phyloP scores from a whole-genome alignment of 768 basidiomycete species.

The Guyanaporus albipodus region DNA sequence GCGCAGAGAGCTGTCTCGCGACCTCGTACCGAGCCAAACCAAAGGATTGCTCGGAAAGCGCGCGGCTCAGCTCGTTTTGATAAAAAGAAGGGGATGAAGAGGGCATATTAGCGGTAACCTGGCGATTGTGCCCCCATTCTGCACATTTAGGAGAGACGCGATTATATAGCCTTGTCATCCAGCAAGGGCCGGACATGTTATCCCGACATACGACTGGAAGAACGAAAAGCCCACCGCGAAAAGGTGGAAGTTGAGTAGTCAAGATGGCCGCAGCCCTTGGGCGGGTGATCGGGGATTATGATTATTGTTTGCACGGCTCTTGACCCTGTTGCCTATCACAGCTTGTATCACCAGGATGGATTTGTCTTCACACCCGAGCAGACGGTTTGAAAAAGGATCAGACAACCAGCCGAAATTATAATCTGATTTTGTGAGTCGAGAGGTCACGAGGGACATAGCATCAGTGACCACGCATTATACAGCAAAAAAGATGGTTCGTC shows the following conservation, averaged over 20 bases:
- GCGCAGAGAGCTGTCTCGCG: constrained; percentile 31
- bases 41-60: constrained; percentile 57
- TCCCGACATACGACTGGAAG: constrained; percentile 5
- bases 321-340: constrained; percentile 30
- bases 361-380: constrained; percentile 9
- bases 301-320: constrained; percentile 14
- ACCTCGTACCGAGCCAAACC: constrained; percentile 49
- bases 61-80: constrained; percentile 48
- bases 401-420: constrained; percentile 9
- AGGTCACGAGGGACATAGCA: constrained; percentile 13
- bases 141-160: constrained; percentile 6
- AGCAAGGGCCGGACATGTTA: constrained; percentile 27
- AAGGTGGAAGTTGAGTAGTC: constrained; percentile 9
- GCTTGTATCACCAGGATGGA: constrained; percentile 11
- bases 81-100: constrained; percentile 26
- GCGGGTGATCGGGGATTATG: constrained; percentile 19
- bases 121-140: constrained; percentile 19
- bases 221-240: constrained; percentile 11
- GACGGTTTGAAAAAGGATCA: constrained; percentile 2
- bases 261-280: constrained; percentile 19
- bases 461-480: neutral
- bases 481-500: neutral
- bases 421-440: constrained; percentile 5
- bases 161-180: constrained; percentile 30
- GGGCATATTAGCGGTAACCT: constrained; percentile 12